Conservation (phyloP, 352 stramenopile genomes). For the Phytopythium boreale region DNA sequence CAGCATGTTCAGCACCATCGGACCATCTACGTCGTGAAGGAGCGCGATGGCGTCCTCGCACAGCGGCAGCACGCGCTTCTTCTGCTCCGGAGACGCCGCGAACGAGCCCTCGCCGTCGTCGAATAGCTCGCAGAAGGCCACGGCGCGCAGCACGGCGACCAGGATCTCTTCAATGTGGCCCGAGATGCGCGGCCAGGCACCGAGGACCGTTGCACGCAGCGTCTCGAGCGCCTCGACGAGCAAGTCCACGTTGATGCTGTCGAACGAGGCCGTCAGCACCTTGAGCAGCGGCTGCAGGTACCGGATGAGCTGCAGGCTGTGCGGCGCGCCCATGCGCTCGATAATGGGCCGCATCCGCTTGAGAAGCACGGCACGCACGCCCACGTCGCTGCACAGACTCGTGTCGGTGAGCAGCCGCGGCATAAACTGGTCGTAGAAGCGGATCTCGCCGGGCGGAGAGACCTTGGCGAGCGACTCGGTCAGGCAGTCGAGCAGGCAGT, state of each 20-base stretch:
- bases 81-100: slow-evolving; percentile 22
- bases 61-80: slow-evolving; percentile 22
- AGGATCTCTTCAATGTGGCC: slow-evolving; percentile 65
- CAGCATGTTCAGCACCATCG: not conserved
- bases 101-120: slow-evolving; percentile 27
- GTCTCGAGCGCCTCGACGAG: slow-evolving; percentile 57
- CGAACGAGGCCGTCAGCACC: slow-evolving; percentile 62
- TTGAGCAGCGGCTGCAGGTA: slow-evolving; percentile 82
- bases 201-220: slow-evolving; percentile 44
- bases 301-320: slow-evolving; percentile 66
- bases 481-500: slow-evolving; percentile 57
- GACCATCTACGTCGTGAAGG: slow-evolving; percentile 18
- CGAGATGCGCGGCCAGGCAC: slow-evolving; percentile 69
- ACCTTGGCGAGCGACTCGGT: slow-evolving; percentile 56
- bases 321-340: slow-evolving; percentile 45
- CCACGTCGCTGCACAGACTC: slow-evolving; percentile 59
- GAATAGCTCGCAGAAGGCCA: slow-evolving; percentile 65
- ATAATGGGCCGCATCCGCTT: slow-evolving; percentile 46
- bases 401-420: slow-evolving; percentile 61
- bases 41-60: slow-evolving; percentile 37
- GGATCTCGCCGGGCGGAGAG: slow-evolving; percentile 46
- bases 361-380: slow-evolving; percentile 55
- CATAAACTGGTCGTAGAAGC: slow-evolving; percentile 67
- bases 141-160: slow-evolving; percentile 62
- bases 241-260: slow-evolving; percentile 52